Conservation (phyloP, 805 yeast genomes). For the Schizosaccharomyces osmophilus region DNA sequence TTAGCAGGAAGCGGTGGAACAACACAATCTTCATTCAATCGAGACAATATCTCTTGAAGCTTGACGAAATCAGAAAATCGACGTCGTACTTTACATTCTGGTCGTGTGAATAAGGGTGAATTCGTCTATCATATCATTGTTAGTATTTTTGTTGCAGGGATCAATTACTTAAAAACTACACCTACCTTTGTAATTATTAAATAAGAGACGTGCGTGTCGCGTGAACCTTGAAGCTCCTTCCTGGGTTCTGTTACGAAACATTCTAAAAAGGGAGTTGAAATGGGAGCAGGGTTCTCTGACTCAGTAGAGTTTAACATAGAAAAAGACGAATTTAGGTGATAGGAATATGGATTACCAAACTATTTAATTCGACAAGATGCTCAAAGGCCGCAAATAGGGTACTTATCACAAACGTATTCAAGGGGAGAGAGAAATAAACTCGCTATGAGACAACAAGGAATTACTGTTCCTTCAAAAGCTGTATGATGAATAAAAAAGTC, state of each 20-base stretch:
- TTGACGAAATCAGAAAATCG: conserved; percentile 73
- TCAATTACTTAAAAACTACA: neutral
- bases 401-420: too few species aligned
- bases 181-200: conserved; percentile 17
- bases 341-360: too few species aligned
- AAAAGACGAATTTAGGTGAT: too few species aligned
- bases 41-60: conserved; percentile 44
- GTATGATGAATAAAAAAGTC: too few species aligned
- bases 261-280: neutral
- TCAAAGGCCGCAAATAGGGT: too few species aligned
- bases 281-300: neutral
- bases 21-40: conserved; percentile 63
- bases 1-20: conserved; percentile 90
- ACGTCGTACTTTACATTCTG: conserved; percentile 34
- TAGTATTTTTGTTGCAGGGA: neutral
- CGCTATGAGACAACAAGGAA: too few species aligned
- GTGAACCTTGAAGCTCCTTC: conserved; percentile 42
- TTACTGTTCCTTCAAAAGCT: too few species aligned
- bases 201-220: conserved; percentile 55
- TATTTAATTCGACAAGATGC: too few species aligned
- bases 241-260: conserved; percentile 23
- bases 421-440: too few species aligned
- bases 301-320: neutral
- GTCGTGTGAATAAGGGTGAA: conserved; percentile 28
- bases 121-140: conserved; percentile 17